phyloP scores from a whole-genome alignment of 441 rosid genomes.

The Mallotus repandus region DNA sequence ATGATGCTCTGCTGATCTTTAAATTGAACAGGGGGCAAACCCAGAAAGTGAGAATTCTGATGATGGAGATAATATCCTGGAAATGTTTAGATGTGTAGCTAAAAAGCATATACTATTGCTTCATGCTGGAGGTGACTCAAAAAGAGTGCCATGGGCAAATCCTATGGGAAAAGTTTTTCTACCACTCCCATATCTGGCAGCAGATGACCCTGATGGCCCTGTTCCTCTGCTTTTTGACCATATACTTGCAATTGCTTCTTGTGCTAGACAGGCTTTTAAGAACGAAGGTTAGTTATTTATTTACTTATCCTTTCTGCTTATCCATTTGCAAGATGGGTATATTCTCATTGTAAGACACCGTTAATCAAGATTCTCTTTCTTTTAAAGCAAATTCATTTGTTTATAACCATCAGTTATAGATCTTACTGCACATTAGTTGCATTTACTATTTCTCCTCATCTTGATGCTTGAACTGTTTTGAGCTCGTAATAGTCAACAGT shows the following conservation, averaged over 20 bases:
- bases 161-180: constrained; percentile 97
- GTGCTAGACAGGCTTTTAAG: constrained; percentile 78
- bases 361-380: neutral
- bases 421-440: neutral
- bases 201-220: constrained; percentile 94
- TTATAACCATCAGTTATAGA: too few relatives aligned
- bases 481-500: neutral
- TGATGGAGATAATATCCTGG: constrained; percentile 23
- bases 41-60: constrained; percentile 32
- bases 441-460: neutral
- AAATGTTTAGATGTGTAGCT: constrained; percentile 50
- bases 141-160: constrained; percentile 98
- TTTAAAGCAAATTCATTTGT: too few relatives aligned
- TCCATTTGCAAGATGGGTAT: neutral
- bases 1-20: neutral
- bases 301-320: neutral
- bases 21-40: constrained; percentile 40
- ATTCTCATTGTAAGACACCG: too few relatives aligned
- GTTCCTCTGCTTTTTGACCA: constrained; percentile 95
- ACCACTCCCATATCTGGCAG: constrained; percentile 91
- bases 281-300: constrained; percentile 49
- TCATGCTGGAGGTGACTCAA: constrained; percentile 99
- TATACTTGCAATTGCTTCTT: constrained; percentile 91
- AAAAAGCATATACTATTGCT: constrained; percentile 79
- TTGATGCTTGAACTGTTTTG: neutral